Evolutionary conservation across 2,329 filamentous ascomycete species (phyloP), one percentile per base, ranked within the genome.

Genomic region (Pyrenophora graminea): DNA sequence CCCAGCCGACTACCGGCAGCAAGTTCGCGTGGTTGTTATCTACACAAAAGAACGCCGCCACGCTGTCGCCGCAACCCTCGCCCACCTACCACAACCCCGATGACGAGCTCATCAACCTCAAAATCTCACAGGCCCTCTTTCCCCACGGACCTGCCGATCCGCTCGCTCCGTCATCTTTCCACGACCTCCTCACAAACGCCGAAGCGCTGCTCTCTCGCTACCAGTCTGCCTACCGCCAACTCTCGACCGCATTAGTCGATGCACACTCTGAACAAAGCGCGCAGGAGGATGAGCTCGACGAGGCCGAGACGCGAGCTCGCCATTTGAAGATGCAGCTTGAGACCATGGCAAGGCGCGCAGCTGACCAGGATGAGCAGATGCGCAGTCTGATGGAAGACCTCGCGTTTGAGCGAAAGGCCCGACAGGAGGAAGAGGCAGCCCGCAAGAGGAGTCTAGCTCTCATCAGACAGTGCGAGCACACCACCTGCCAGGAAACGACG

Each of bases 271-370:
- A 85, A 59, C 80, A 83, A 52, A 80, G 78, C 44, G 80, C 80
- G 9, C 80, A 83, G 58, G 75, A 77, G n/a, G 84, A 86, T 56
- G 84, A 86, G 65, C 75, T 84, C 0, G 82, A 85, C 53, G 84
- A 85, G 59, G 79, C 82, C 12, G 77, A 83, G 30, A 84, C 81
- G 33, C 77, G 83, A 6, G 77, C 81, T 12, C 74, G 78, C 32
- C 80, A 85, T 59, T 71, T 86, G 45, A 85, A 85, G 69, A 75
- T 80, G 56, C 84, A 86, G 67, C 74, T 87, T 17, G 80, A 85
- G 64, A 81, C 81, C 32, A 82, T 86, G 77, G 81, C 82, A 4
- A 77, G 77, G 30, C 78, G 79, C 53, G 79, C 80, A 2, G 69
- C 76, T 13, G 79, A 84, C 60, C 82, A 85, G 62, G 81, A 84